Base-by-base conservation (phyloP, 305 asterid species). In the Striga hermonthica region DNA sequence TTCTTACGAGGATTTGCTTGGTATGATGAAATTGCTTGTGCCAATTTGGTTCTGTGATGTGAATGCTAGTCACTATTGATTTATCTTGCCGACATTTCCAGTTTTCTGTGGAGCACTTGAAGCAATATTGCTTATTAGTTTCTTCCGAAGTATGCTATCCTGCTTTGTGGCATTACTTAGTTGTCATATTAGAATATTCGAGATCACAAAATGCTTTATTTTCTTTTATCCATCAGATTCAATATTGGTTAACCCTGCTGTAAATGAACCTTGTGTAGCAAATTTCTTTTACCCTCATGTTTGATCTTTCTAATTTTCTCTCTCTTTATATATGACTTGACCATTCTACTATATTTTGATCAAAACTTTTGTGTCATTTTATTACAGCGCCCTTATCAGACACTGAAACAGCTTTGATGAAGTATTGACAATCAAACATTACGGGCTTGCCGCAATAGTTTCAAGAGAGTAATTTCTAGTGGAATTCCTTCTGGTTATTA, bases 1-100 rank as follows among this genome's bases (percentile, higher is more conserved):
- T 81, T 76, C 89, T 53, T 91, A 91, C 1, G 97, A 88, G 71
- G 97, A 91, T 79, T 82, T 91, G 78, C 96, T 91, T 64, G 97
- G 97, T 91, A 82, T 37, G 89, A 47, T 62, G 50, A 64, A 45
- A 7, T 53, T 59, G n/a, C 59, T 45, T 64, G 60, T 69, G 54
- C 47, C 16, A 36, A 58, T 66, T 65, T 48, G 36, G 50, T 62
- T 69, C 12, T 22, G 45, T 65, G 50, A 57, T 62, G 60, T 48
- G 50, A 64, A 58, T 39, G 22, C 64, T 65, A 52, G 28, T 61
- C 58, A 9, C 57, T 28, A 50, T 22, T 4, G 57, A 12, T 65
- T 60, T 56, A 64, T 15, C 41, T 50, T 43, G 53, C 65, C 60
- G 41, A 28, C 44, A 9, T 60, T 59, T 63, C 45, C 55, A 40